Percentiles rank a stretch among this genome's conserved stretches.
Conservation (phyloP, 2,329 filamentous ascomycete species). For the Huntiella abstrusa region DNA sequence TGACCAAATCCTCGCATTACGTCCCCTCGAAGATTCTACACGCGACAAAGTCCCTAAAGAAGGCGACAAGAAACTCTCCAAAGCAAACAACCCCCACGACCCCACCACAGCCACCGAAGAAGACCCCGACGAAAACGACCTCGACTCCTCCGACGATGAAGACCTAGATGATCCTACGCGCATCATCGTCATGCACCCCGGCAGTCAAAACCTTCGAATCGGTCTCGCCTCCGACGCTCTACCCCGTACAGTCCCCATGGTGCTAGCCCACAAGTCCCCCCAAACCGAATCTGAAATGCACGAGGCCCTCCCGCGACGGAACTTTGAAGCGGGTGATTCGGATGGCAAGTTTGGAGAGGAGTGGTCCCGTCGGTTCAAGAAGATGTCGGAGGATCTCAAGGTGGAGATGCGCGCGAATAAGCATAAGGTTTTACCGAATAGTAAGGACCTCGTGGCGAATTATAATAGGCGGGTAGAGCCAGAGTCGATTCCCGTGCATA, state of each 20-base stretch:
- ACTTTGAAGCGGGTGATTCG: constrained; percentile 38
- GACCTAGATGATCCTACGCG: constrained; percentile 61
- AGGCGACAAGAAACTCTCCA: constrained; percentile 32
- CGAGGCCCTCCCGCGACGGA: constrained; percentile 56
- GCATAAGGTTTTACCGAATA: constrained; percentile 88
- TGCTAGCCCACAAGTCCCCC: constrained; percentile 60
- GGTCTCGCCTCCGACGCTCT: constrained; percentile 90
- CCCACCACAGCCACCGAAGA: constrained; percentile 17
- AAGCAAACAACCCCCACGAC: too few relatives aligned
- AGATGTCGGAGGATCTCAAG: constrained; percentile 75
- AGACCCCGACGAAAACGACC: constrained; percentile 28
- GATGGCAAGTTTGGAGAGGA: constrained; percentile 84
- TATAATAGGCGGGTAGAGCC: constrained; percentile 74
- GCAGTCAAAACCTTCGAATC: constrained; percentile 87
- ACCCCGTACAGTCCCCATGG: constrained; percentile 86
- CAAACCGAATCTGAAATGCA: constrained; percentile 71
- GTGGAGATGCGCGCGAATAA: constrained; percentile 84
- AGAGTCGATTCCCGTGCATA: constrained; percentile 82
- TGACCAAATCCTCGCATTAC: constrained; percentile 79
- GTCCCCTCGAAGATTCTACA: constrained; percentile 73
- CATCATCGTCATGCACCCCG: constrained; percentile 85
- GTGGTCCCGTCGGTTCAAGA: constrained; percentile 53
- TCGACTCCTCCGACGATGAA: constrained; percentile 14
- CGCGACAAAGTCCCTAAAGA: constrained; percentile 76
- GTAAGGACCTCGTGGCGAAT: constrained; percentile 85